Base-by-base conservation (phyloP, 495 filamentous ascomycete species). In the Hypoxylon lenormandii region DNA sequence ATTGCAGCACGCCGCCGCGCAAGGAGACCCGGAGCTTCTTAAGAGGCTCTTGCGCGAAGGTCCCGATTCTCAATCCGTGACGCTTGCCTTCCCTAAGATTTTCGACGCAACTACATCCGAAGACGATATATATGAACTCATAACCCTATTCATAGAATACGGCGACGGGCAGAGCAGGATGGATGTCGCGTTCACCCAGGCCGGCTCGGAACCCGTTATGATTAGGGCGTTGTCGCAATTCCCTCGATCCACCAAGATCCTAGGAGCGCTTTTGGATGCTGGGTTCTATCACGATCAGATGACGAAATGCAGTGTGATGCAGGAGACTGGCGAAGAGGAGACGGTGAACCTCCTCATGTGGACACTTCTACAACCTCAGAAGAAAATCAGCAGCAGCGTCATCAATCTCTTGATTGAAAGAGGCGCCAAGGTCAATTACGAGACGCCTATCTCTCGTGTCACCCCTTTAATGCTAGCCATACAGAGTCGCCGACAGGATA, bases 391-490 rank as follows among this genome's bases (percentile, higher is more conserved):
- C 69, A 81, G 76, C 50, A 52, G 60, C 8, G 60, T 81, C 43
- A 81, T 84, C 26, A 72, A 79, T 47, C 66, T 82, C 13, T 57
- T 84, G 15, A 75, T 83, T 10, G 61, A 79, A 16, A 72, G 77
- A 0, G 78, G 79, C 11, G 80, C 82, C 43, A 84, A 83, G 42
- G 77, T 83, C 51, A 83, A 84, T 55, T 78, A 77, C 46, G 79
- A 80, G 73, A 80, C 80, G 0, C 58, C 70, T 4, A 4, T 78
- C 5, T 81, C 81, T 7, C 81, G 78, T 22, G 75, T 72, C 7
- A 84, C 82, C 5, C 81, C 82, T 0, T 72, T 84, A 6, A 84
- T 84, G 82, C 37, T 82, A 11, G 82, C 81, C 1, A 80, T 84
- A 60, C 74, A 77, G 49, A 61, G 63, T 45, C 74, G 74, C 8